Evolutionary conservation across 352 stramenopile species (phyloP).

Genomic region (Phytophthora colocasiae): DNA sequence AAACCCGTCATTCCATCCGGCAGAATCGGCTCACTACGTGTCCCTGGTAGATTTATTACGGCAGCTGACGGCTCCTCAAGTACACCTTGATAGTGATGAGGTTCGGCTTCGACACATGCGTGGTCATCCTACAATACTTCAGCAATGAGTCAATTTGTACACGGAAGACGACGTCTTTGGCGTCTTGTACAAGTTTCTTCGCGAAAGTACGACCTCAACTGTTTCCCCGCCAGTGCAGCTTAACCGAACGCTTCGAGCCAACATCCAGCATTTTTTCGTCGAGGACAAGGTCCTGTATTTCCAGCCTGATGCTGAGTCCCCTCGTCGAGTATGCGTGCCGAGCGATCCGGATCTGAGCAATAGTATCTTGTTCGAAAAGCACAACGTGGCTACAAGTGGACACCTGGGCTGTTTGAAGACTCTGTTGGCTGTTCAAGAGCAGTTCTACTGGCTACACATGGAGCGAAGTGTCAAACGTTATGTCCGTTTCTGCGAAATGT

Average conservation of each 20-base stretch:
- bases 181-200: background rate
- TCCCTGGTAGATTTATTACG: background rate
- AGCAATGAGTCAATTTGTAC: background rate
- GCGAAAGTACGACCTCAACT: background rate
- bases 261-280: background rate
- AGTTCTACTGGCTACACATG: constrained; percentile 30
- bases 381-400: background rate
- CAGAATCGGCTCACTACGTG: background rate
- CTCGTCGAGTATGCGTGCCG: background rate
- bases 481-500: constrained; percentile 25
- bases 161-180: background rate
- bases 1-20: background rate
- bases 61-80: background rate
- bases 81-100: background rate
- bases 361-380: background rate
- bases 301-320: background rate
- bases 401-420: background rate
- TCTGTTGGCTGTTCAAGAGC: constrained; percentile 4
- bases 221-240: background rate
- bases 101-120: background rate
- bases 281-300: background rate
- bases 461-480: constrained; percentile 8
- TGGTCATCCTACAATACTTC: background rate
- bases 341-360: background rate
- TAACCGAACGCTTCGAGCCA: background rate